Percentiles rank a stretch among this genome's conserved stretches.
Conservation (phyloP, 768 basidiomycete species). For the Clavulina sp. region DNA sequence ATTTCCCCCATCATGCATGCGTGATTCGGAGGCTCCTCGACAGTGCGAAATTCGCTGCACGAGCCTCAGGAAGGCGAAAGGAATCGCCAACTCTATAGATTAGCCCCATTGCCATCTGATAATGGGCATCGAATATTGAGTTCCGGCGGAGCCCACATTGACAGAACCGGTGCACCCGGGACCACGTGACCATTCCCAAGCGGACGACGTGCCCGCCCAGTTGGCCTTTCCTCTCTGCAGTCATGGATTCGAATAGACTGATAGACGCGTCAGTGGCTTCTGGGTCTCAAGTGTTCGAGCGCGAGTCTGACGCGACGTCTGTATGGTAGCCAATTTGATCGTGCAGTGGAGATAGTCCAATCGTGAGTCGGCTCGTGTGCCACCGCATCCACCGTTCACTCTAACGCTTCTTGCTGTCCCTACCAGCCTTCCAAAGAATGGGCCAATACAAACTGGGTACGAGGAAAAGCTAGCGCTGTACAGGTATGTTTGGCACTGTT, state of each 20-base stretch:
- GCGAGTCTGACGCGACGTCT: background rate
- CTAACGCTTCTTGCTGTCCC: background rate
- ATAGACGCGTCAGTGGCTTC: background rate
- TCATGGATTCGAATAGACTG: slow-evolving; percentile 1
- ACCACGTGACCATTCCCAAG: too few relatives aligned
- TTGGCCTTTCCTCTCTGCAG: too few relatives aligned
- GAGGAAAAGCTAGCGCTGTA: slow-evolving; percentile 93
- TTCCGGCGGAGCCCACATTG: too few relatives aligned
- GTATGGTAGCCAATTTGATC: slow-evolving; percentile 51
- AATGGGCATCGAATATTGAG: too few relatives aligned
- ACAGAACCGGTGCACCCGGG: too few relatives aligned
- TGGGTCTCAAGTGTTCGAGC: background rate
- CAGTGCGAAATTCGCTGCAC: too few relatives aligned
- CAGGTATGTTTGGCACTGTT: slow-evolving; percentile 31
- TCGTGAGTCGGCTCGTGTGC: slow-evolving; percentile 17
- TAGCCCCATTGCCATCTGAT: too few relatives aligned
- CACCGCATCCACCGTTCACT: background rate
- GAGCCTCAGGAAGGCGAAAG: too few relatives aligned
- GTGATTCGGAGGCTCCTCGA: too few relatives aligned
- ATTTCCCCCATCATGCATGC: too few relatives aligned
- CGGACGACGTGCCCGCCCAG: too few relatives aligned
- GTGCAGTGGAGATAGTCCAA: slow-evolving; percentile 90
- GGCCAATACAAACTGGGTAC: slow-evolving; percentile 89
- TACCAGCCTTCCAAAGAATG: slow-evolving; percentile 64
- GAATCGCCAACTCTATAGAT: too few relatives aligned